Evolutionary conservation across 139 green algal genomes (phyloP).

Genomic region (Picochlorum sp.): DNA sequence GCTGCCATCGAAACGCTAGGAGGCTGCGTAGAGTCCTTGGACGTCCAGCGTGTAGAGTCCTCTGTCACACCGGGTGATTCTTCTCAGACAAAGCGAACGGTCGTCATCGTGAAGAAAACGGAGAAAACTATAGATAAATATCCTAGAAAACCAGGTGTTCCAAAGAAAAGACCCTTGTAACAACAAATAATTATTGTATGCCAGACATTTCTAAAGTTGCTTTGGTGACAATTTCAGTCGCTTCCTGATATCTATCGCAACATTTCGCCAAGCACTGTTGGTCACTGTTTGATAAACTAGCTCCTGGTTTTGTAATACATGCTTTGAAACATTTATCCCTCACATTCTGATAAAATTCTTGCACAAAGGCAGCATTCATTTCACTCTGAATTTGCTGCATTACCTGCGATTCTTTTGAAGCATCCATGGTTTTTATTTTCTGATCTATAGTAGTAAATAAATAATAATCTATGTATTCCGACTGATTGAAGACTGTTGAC

Average conservation of each 20-base stretch:
- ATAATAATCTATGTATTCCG: too few species aligned
- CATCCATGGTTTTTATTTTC: too few species aligned
- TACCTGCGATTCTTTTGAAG: too few species aligned
- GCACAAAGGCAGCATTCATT: slow-evolving; percentile 27
- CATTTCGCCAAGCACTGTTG: slow-evolving; percentile 80
- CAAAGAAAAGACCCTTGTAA: slow-evolving; percentile 57
- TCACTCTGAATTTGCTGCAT: slow-evolving; percentile 24
- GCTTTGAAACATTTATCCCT: slow-evolving; percentile 92
- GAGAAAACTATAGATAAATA: slow-evolving; percentile 44
- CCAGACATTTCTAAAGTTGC: slow-evolving; percentile 32
- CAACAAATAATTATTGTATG: slow-evolving; percentile 13
- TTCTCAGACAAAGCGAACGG: slow-evolving; percentile 29
- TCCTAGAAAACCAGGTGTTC: slow-evolving; percentile 50
- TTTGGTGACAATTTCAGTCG: slow-evolving; percentile 37
- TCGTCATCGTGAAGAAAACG: slow-evolving; percentile 50
- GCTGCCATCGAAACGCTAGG: slow-evolving; percentile 53
- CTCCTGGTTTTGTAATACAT: slow-evolving; percentile 78
- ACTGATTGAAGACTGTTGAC: too few species aligned
- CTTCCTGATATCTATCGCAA: slow-evolving; percentile 57
- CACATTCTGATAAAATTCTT: slow-evolving; percentile 61
- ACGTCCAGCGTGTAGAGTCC: slow-evolving; percentile 47
- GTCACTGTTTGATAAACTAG: slow-evolving; percentile 77
- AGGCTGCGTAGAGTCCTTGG: slow-evolving; percentile 25
- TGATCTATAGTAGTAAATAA: too few species aligned
- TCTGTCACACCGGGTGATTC: slow-evolving; percentile 2